Evolutionary conservation across 2,329 filamentous ascomycete species (phyloP), one percentile per base, ranked within the genome.

Genomic region (Chaetomium strumarium): DNA sequence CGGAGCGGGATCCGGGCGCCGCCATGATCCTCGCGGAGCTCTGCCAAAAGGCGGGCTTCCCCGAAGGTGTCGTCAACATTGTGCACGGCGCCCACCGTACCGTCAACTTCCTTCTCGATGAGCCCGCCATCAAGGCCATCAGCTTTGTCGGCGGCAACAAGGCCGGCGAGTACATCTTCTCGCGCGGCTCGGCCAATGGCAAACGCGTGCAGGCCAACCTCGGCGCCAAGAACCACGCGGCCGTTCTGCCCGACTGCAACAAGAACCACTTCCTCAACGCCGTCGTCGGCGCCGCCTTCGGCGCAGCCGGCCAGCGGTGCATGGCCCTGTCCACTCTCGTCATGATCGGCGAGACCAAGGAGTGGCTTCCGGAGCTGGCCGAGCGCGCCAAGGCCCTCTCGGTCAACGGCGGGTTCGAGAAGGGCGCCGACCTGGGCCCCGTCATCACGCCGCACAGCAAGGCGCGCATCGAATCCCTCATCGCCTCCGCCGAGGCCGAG

Each of bases 141-240:
- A 87, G 83, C 71, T 95, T 95, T 64, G 89, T 95, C 36, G 88
- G 88, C 58, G 83, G 85, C 71, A 93, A 93, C 77, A 88, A 89
- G 76, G 89, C 88, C 8, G 88, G 88, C 65, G 87, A 92, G 73
- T 93, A 93, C 75, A 93, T 93, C 69, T 93, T 84, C 72, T 71
- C 75, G 51, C 82, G 87, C 52, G 88, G 83, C 31, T 90, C 86
- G 1, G 88, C 87, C 65, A 90, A 92, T 64, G 88, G 89, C 65
- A 93, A 93, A 79, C 85, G 88, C 64, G 87, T 91, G 31, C 89
- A 93, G 73, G 88, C 88, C 68, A 93, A 93, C 72, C 73, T 93
- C 56, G 89, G 88, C 38, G 88, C 88, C 60, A 93, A 93, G 80
- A 93, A 93, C 77, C 88, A 93, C 69, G 88, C 88, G 29, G 86